Evolutionary conservation across 768 basidiomycete genomes (phyloP).

Genomic region (Boletus rubescentipes): DNA sequence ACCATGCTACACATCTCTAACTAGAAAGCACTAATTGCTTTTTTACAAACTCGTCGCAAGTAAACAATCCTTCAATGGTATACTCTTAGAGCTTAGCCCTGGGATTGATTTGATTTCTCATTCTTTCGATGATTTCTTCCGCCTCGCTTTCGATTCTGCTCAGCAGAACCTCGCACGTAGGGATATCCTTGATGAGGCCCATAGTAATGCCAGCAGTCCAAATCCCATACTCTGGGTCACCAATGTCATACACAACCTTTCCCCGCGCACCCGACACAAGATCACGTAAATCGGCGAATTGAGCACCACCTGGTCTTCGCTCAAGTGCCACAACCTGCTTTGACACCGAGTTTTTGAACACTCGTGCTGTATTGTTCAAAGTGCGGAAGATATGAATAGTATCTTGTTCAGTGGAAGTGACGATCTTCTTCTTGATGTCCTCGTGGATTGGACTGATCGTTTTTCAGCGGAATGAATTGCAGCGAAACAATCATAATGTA

Average conservation of each 20-base stretch:
- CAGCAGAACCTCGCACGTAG: slow-evolving; percentile 75
- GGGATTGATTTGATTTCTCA: slow-evolving; percentile 32
- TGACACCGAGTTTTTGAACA: slow-evolving; percentile 83
- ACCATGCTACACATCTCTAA: background rate
- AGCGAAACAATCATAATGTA: slow-evolving; percentile 26
- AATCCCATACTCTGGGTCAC: slow-evolving; percentile 85
- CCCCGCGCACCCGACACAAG: slow-evolving; percentile 74
- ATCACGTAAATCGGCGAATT: slow-evolving; percentile 82
- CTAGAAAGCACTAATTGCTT: background rate
- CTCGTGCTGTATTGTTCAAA: slow-evolving; percentile 78
- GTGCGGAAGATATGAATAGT: slow-evolving; percentile 91
- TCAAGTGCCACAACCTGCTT: slow-evolving; percentile 85
- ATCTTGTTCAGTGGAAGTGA: slow-evolving; percentile 77
- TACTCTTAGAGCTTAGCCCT: slow-evolving; percentile 23
- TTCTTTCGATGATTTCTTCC: slow-evolving; percentile 57
- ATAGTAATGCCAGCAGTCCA: slow-evolving; percentile 71
- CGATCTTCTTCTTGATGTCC: slow-evolving; percentile 88
- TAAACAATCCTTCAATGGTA: background rate
- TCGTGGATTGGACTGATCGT: slow-evolving; percentile 77
- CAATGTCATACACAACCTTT: slow-evolving; percentile 72
- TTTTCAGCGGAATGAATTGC: background rate
- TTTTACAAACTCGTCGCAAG: background rate
- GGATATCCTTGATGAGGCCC: slow-evolving; percentile 81
- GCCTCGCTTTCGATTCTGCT: slow-evolving; percentile 70
- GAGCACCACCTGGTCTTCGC: slow-evolving; percentile 74